Base-by-base conservation (phyloP, 768 basidiomycete genomes). In the Pulveroboletus sp. region DNA sequence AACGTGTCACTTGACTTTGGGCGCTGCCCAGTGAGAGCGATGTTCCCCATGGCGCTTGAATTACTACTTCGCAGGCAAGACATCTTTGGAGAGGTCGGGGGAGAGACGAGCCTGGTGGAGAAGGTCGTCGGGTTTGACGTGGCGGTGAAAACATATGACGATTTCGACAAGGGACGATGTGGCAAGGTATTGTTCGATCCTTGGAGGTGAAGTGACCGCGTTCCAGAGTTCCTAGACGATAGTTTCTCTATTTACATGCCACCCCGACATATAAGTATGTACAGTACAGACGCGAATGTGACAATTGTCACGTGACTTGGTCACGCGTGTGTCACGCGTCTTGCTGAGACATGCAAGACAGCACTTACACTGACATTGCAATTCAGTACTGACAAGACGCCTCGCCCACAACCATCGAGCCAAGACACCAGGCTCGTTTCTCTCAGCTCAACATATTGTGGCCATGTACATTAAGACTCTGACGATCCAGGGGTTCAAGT, bases 401-500 rank as follows among this genome's bases (percentile, higher is more conserved):
- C 27, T 18, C 18, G 13, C 5, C 21, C 17, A 21, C 24, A 37
- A 21, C 17, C 6, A 13, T 39, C 9, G 46, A 44, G 31, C 31
- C 30, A 18, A 40, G 26, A n/a, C 21, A 44, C 31, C 13, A 13
- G 30, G 28, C 43, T 45, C 30, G 14, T 5, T 27, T 21, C 21
- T 21, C 21, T 21, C 21, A 21, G 21, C 21, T 48, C 7, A 30
- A 32, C 8, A 13, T 28, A 31, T 10, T 17, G 43, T 18, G 39
- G 35, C 27, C 37, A 89, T 89, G 87, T 84, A 83, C 62, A 92
- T 93, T 68, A 91, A 93, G 65, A 91, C 91, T 17, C 71, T 93
- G 28, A 92, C 91, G 1, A 87, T 93, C 51, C 86, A 92, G 69
- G 94, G 94, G 51, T 98, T 99, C 80, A 99, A 99, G 71, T 96